Base-by-base conservation (phyloP, 192 early-diverging fungal species). In the Martensiomyces pterosporus region DNA sequence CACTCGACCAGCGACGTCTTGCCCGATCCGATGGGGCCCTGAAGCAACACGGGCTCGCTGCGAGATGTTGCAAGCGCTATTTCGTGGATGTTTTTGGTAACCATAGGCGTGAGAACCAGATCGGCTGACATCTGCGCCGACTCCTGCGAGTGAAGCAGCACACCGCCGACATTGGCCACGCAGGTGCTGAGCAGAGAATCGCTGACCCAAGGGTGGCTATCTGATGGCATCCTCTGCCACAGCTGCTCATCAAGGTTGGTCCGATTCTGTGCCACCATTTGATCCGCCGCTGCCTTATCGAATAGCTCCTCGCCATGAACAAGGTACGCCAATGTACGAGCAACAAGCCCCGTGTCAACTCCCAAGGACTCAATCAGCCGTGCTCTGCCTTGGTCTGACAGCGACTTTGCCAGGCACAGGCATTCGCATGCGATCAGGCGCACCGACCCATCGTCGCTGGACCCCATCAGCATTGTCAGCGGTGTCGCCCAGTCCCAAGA, bases 1-100 rank as follows among this genome's bases (percentile, higher is more conserved):
- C 94, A 90, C 57, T 96, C 93, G 0, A 97, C 81, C 21, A 99
- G 72, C 3, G 84, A 60, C 1, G 94, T 96, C 55, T 99, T 99
- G 44, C 96, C 96, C 1, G 79, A 73, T 8, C 96, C 96, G 0
- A 83, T 81, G 3, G 80, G 58, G 43, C 94, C 94, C 56, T 90
- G 85, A 37, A 97, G 71, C 52, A 99, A 70, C 22, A 95, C 86
- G 0, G 96, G 93, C 16, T 86, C 79, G 19, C 90, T 80, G 17
- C 90, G 82, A 19, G 93, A 96, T 13, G 91, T 59, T 0, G 90
- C 92, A 26, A 96, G 65, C n/a, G 83, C 87, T 24, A 96, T 80
- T 5, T 79, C 74, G 51, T 88, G 82, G 9, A 96, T 64, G 62
- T 92, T 93, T 5, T 65, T 70, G 10, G 71, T 57, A 1, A 93